phyloP scores from a whole-genome alignment of 148 eudicot genomes.

The Fagopyrum tataricum region DNA sequence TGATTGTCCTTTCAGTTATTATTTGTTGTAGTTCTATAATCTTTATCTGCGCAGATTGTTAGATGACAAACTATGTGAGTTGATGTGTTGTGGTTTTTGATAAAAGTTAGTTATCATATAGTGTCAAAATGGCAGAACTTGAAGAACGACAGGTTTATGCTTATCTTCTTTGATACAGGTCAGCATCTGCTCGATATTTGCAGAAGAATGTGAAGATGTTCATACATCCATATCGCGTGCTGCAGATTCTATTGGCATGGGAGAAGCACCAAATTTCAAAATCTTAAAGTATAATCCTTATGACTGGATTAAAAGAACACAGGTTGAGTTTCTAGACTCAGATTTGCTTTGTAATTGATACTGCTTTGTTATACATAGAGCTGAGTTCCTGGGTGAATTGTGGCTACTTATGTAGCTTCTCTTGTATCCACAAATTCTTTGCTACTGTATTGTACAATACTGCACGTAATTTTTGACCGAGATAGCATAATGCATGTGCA shows the following conservation, averaged over 20 bases:
- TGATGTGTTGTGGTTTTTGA: conserved; percentile 7
- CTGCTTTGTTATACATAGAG: neutral
- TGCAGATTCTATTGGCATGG: conserved; percentile 80
- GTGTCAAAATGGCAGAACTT: neutral
- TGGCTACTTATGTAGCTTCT: neutral
- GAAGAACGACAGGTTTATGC: neutral
- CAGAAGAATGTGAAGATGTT: conserved; percentile 53
- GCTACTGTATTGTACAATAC: neutral
- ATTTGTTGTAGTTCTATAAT: neutral
- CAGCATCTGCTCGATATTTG: conserved; percentile 62
- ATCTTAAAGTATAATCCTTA: conserved; percentile 58
- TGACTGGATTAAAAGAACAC: conserved; percentile 79
- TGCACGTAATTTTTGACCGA: neutral
- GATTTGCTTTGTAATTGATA: neutral
- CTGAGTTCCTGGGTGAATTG: neutral
- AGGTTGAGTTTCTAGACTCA: conserved; percentile 33
- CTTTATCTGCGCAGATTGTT: neutral
- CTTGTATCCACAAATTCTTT: neutral
- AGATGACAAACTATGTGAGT: neutral
- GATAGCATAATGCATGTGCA: conserved; percentile 16
- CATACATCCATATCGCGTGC: conserved; percentile 59
- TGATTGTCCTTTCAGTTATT: neutral
- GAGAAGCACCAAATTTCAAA: conserved; percentile 57
- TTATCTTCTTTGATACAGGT: conserved; percentile 41
- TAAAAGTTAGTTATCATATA: neutral